Conservation (phyloP, 2,329 filamentous ascomycete species). For the Trichoderma sp. region DNA sequence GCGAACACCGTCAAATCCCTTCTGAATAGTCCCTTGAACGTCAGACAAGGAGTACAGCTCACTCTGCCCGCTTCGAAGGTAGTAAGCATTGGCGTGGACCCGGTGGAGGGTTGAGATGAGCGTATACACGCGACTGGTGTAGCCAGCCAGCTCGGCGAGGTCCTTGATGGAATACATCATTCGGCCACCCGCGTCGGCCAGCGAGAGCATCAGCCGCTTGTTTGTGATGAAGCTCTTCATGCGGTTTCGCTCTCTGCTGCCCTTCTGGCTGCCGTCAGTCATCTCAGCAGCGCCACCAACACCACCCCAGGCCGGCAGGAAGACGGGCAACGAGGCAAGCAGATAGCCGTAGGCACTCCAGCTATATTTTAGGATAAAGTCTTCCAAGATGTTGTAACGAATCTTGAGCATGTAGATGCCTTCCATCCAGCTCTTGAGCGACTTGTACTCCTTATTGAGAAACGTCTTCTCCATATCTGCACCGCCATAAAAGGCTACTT, state of each 20-base stretch:
- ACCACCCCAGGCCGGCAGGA: constrained; percentile 91
- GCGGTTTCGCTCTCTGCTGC: constrained; percentile 70
- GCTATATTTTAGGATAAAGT: constrained; percentile 96
- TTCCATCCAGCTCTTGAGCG: constrained; percentile 95
- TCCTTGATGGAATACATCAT: constrained; percentile 99
- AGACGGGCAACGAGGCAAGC: constrained; percentile 87
- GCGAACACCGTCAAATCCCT: constrained; percentile 89
- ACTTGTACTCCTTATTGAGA: constrained; percentile 86
- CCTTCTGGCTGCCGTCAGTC: constrained; percentile 46
- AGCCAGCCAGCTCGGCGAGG: constrained; percentile 88
- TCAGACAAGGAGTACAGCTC: constrained; percentile 89
- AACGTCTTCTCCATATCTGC: constrained; percentile 94
- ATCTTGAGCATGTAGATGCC: constrained; percentile 97
- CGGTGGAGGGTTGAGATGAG: constrained; percentile 92
- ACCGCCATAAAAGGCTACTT: constrained; percentile 95
- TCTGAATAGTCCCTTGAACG: constrained; percentile 88
- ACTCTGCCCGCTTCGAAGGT: constrained; percentile 60
- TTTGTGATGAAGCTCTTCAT: constrained; percentile 99
- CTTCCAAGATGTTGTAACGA: constrained; percentile 96
- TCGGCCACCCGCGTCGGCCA: constrained; percentile 90
- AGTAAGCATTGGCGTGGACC: constrained; percentile 87
- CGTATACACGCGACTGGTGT: constrained; percentile 94
- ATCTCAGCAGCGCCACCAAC: constrained; percentile 71
- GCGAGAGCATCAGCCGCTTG: constrained; percentile 94
- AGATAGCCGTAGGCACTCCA: constrained; percentile 98